Base-by-base conservation (phyloP, 2,329 filamentous ascomycete species). In the Pseudocercospora ulei region DNA sequence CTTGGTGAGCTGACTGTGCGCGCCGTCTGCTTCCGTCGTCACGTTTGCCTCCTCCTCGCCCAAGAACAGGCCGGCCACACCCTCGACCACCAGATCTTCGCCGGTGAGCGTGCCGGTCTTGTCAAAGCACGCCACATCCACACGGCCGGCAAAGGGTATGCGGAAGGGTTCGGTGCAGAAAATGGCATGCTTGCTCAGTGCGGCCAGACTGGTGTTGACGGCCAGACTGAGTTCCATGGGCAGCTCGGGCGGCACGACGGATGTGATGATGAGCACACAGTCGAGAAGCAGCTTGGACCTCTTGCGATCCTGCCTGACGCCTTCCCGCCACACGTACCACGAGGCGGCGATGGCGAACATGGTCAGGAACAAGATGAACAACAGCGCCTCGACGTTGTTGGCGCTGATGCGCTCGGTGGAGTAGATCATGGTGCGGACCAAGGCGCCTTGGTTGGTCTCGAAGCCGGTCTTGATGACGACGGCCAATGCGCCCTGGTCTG, bases 341-440 rank as follows among this genome's bases (percentile, higher is more conserved):
- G 90, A 94, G 36, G 90, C 90, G 39, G 90, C 92, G 60, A 98
- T 76, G 54, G 92, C 92, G 65, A 98, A 98, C 54, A 96, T 75
- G 38, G 94, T 75, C 17, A 98, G 73, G 72, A 98, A 98, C 43
- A 98, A 72, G 51, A 98, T 98, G 68, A 98, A 98, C 45, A 93
- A 72, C n/a, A 98, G 68, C 1, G 90, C 90, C 65, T 98, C 90
- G 28, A 80, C 79, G 57, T 98, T 96, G 67, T 95, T 95, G 53
- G 90, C 90, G n/a, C 88, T 96, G 14, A 98, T 88, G 50, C 88
- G 85, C 64, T 98, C 90, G 1, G 90, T 98, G 1, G 92, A 95
- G 68, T 94, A 98, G 57, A 98, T 98, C 90, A 98, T 98, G 52
- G 90, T 98, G 47, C 90, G 82, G 44, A 98, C 90, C 44, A 98